A percentile compares a stretch with the other conserved stretches of the same genome.
Evolutionary conservation across 768 basidiomycete genomes (phyloP).

Genomic region (Lentinula detonsa): DNA sequence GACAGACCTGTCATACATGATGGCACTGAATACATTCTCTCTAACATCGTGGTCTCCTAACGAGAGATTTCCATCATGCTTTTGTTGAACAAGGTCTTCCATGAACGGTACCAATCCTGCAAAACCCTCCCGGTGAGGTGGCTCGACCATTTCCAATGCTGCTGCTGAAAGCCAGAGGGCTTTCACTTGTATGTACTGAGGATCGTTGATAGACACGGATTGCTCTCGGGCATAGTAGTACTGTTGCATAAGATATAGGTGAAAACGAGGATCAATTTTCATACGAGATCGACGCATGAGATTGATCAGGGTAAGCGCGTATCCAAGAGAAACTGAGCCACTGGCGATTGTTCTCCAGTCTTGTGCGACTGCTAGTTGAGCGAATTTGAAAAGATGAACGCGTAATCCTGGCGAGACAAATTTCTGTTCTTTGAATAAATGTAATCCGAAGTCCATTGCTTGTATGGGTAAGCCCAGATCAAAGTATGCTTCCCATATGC

Average conservation of each 20-base stretch:
- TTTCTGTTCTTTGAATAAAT: not conserved
- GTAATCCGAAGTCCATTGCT: not conserved
- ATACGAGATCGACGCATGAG: not conserved
- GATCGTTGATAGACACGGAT: not conserved
- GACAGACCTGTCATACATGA: not conserved
- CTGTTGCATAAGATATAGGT: not conserved
- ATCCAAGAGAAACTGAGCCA: not conserved
- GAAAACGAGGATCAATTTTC: not conserved
- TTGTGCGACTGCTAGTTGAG: not conserved
- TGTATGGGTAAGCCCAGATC: not conserved
- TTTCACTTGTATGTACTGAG: not conserved
- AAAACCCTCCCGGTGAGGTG: not conserved
- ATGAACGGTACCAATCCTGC: conserved; percentile 36
- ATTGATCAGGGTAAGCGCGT: not conserved
- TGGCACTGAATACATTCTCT: not conserved
- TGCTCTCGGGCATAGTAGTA: not conserved
- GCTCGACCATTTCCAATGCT: not conserved
- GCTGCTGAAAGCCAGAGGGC: not conserved
- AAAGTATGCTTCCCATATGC: not conserved
- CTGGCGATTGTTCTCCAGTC: not conserved
- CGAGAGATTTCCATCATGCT: not conserved
- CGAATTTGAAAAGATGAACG: not conserved
- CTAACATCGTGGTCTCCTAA: not conserved
- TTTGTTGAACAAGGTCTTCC: conserved; percentile 27
- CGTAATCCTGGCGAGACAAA: not conserved